phyloP scores from a whole-genome alignment of 108 stramenopile genomes.

The Discostella pseudostelligera region DNA sequence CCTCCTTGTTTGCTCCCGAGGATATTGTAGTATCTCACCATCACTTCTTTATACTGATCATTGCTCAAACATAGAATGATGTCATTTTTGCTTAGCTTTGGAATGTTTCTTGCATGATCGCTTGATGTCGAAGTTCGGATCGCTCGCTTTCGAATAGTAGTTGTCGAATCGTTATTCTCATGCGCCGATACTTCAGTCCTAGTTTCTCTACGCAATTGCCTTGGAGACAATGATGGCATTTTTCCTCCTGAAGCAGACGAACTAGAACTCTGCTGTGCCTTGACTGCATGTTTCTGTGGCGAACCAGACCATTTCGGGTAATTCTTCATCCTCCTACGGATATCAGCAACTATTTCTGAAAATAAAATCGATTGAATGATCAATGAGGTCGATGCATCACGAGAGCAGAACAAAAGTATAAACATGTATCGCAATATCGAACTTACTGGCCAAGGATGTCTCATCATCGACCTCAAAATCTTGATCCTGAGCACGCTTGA shows the following conservation, averaged over 20 bases:
- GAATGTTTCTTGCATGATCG: background rate
- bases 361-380: background rate
- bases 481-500: constrained; percentile 11
- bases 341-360: constrained; percentile 17
- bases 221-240: too few species aligned
- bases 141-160: background rate
- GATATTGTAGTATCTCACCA: constrained; percentile 21
- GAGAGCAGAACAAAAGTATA: background rate
- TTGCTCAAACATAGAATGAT: constrained; percentile 22
- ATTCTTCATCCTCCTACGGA: constrained; percentile 8
- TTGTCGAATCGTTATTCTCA: background rate
- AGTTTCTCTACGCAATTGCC: background rate
- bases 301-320: constrained; percentile 9
- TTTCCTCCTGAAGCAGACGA: background rate
- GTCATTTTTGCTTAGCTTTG: background rate
- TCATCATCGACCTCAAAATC: constrained; percentile 7
- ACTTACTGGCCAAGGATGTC: constrained; percentile 6
- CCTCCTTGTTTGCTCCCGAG: constrained; percentile 13
- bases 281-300: background rate
- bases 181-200: background rate
- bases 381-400: constrained; percentile 1
- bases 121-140: constrained; percentile 1
- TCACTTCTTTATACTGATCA: constrained; percentile 23
- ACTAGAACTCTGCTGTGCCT: background rate
- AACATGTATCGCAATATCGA: background rate